Conservation (phyloP, 176 grass and related monocot species). For the Melocanna baccifera region DNA sequence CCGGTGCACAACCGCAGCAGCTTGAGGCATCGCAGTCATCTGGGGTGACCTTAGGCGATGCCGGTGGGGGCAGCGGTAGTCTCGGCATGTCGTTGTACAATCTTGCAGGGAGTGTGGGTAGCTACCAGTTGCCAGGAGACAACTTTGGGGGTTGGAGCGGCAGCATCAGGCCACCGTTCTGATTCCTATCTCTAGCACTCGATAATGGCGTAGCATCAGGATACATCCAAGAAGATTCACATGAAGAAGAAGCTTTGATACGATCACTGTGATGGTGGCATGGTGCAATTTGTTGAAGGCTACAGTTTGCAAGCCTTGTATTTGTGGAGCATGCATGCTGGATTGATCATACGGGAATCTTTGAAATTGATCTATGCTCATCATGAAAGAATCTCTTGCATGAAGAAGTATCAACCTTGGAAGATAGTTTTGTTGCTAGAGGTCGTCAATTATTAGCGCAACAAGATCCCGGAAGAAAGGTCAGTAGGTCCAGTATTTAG, state of each 20-base stretch:
- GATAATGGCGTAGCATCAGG: neutral
- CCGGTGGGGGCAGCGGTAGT: conserved; percentile 1
- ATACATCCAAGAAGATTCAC: neutral
- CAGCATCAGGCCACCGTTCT: conserved; percentile 53
- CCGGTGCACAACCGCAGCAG: conserved; percentile 34
- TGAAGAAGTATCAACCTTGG: neutral
- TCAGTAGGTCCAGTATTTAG: conserved; percentile 17
- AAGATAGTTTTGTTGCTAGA: neutral
- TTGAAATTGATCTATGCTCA: neutral
- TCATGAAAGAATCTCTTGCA: neutral
- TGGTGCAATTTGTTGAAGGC: conserved; percentile 12
- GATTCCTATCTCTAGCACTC: neutral
- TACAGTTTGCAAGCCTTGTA: neutral
- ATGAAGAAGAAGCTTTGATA: neutral
- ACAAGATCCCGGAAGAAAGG: conserved; percentile 11
- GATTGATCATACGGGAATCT: neutral
- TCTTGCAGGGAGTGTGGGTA: conserved; percentile 51
- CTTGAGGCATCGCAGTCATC: conserved; percentile 62
- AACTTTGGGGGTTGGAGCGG: conserved; percentile 51
- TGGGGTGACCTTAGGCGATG: conserved; percentile 55
- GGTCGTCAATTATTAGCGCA: neutral
- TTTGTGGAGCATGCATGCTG: neutral
- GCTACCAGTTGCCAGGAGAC: conserved; percentile 48
- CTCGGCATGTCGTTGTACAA: conserved; percentile 52
- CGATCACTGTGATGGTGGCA: neutral